Conservation (phyloP, 129 eudicot genomes). For the Flaveria linearis region DNA sequence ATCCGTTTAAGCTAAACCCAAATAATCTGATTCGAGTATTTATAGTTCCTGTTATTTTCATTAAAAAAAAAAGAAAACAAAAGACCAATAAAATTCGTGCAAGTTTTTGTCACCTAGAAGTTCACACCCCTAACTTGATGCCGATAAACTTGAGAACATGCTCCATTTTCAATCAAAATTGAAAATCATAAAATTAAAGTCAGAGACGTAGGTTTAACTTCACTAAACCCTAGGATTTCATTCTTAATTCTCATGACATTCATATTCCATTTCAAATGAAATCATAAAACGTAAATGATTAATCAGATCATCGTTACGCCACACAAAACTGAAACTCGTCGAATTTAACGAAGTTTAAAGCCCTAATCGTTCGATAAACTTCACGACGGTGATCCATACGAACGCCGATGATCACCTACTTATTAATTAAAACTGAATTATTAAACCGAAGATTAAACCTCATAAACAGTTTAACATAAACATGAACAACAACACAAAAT, state of each 20-base stretch:
- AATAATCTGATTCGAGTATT: no score
- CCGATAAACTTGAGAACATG: not conserved
- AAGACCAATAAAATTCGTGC: no score
- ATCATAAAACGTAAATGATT: not conserved
- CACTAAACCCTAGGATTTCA: constrained; percentile 9
- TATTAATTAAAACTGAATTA: not conserved
- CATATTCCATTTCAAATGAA: not conserved
- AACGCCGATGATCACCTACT: constrained; percentile 6
- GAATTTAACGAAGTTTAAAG: not conserved
- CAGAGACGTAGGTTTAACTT: not conserved
- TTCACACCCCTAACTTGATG: not conserved
- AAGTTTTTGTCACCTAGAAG: no score
- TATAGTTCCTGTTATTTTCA: no score
- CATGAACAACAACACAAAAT: not conserved
- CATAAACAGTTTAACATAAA: not conserved
- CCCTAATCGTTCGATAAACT: not conserved
- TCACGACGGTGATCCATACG: not conserved
- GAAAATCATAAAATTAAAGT: not conserved
- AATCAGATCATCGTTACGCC: not conserved
- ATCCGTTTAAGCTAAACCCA: no score
- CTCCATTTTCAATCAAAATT: not conserved
- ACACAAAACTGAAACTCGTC: not conserved
- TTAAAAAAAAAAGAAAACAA: no score
- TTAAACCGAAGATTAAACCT: not conserved
- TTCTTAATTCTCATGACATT: not conserved